A percentile compares a stretch with the other conserved stretches of the same genome.
Conservation (phyloP, 2,329 filamentous ascomycete genomes). For the Epicoccum nigrum region DNA sequence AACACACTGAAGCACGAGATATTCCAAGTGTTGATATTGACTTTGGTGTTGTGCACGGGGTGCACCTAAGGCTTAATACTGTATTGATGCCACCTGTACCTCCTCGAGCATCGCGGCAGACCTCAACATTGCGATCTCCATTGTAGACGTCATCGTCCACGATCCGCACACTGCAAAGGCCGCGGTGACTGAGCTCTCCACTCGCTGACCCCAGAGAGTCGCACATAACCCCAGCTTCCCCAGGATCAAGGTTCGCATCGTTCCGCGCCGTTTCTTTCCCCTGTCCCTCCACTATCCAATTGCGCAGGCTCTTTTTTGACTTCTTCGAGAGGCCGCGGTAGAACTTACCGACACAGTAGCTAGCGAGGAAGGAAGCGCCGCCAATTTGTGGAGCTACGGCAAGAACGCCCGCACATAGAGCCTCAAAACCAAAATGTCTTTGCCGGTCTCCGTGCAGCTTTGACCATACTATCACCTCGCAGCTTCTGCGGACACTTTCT, state of each 20-base stretch:
- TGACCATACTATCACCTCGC: too few species aligned
- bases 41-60: too few species aligned
- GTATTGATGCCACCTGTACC: not conserved
- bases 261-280: slow-evolving; percentile 25
- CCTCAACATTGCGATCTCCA: not conserved
- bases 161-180: slow-evolving; percentile 8
- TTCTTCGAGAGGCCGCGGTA: slow-evolving; percentile 3
- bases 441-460: too few species aligned
- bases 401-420: too few species aligned
- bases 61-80: not conserved
- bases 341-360: not conserved
- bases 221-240: slow-evolving; percentile 27
- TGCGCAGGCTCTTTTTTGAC: not conserved
- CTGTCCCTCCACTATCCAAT: not conserved
- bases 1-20: not conserved
- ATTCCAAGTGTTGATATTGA: not conserved
- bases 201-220: slow-evolving; percentile 19
- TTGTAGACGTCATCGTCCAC: slow-evolving; percentile 10
- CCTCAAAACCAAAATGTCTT: too few species aligned
- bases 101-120: not conserved
- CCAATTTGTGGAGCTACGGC: not conserved
- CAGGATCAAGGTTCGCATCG: slow-evolving; percentile 26
- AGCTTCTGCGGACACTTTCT: too few species aligned
- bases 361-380: not conserved
- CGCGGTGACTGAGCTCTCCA: slow-evolving; percentile 14